Evolutionary conservation across 371 early-diverging fungal genomes (phyloP).

Genomic region (Mortierella sp.): DNA sequence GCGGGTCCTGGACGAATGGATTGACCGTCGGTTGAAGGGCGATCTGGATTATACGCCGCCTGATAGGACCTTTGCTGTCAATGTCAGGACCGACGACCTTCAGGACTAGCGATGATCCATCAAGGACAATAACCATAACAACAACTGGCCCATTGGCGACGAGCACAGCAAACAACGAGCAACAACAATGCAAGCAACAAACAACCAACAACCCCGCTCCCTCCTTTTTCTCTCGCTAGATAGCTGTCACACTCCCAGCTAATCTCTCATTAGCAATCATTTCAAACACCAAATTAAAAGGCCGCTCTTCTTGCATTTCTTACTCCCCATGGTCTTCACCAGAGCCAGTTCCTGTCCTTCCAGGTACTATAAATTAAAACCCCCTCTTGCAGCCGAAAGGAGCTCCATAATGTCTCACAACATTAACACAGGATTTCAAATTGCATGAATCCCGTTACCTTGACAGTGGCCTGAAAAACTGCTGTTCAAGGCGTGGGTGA

Average conservation of each 20-base stretch:
- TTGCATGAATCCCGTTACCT: constrained; percentile 45
- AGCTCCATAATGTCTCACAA: constrained; percentile 44
- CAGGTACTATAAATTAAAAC: background rate
- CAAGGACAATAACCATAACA: background rate
- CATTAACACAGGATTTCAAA: constrained; percentile 51
- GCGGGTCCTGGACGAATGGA: constrained; percentile 16
- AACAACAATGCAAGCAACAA: background rate
- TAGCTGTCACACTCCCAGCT: background rate
- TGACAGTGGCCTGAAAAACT: constrained; percentile 41
- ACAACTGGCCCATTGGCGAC: too few relatives aligned
- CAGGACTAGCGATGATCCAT: constrained; percentile 3
- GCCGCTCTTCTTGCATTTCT: too few relatives aligned
- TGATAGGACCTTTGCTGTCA: background rate
- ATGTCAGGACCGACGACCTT: background rate
- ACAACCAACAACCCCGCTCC: background rate
- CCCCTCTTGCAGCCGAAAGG: background rate
- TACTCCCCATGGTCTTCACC: background rate
- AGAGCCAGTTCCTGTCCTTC: background rate
- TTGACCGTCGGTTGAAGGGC: constrained; percentile 8
- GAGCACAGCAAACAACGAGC: too few relatives aligned
- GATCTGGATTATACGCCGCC: constrained; percentile 1
- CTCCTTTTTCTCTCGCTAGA: too few relatives aligned
- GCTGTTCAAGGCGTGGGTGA: constrained; percentile 31
- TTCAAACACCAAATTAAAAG: too few relatives aligned
- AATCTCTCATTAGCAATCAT: too few relatives aligned